Base-by-base conservation (phyloP, 2,329 filamentous ascomycete genomes). In the Botrytis elliptica region DNA sequence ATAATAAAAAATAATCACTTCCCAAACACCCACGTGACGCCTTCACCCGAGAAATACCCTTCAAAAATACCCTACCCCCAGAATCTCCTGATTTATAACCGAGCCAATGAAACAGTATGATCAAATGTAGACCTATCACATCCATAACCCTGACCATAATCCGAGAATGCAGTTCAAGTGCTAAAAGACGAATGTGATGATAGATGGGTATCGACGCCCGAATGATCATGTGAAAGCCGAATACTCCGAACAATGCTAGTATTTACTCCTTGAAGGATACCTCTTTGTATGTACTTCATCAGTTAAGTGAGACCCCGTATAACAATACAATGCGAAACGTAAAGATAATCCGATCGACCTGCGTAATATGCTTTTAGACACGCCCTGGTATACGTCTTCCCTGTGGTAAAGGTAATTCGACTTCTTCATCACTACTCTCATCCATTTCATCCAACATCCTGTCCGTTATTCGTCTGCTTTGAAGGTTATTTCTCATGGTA, bases 361-460 rank as follows among this genome's bases (percentile, higher is more conserved):
- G 66, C 12, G n/a, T 33, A 42, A 33, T 20, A 66, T 22, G 25
- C n/a, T 9, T 38, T 68, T 38, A 68, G 12, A 76, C 76, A 38
- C 78, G 70, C 46, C 78, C 44, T 69, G 75, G 76, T 71, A 78
- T 75, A 14, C 78, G 78, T 69, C 76, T 79, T 10, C 75, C 74
- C 57, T 78, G 79, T 52, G 77, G 78, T 55, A 81, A 29, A 9
- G 77, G 71, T 46, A 80, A 70, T n/a, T 80, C 78, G 25, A 81
- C 81, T 49, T 81, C 81, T 60, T 80, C 79, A 68, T 81, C 80
- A 71, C 80, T 81, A 74, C 80, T 81, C n/a, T 78, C 78, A 42
- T 81, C 78, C 78, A 81, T 80, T 67, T 80, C 79, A 67, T 82
- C 80, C 40, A 82, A 72, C 74, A 82, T 74, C 40, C 77, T 78